These are phyloP conservation scores for Neonectria coccinea DNA, from an alignment of 2,329 filamentous ascomycete genomes.

Conservation along the genomic window DNA sequence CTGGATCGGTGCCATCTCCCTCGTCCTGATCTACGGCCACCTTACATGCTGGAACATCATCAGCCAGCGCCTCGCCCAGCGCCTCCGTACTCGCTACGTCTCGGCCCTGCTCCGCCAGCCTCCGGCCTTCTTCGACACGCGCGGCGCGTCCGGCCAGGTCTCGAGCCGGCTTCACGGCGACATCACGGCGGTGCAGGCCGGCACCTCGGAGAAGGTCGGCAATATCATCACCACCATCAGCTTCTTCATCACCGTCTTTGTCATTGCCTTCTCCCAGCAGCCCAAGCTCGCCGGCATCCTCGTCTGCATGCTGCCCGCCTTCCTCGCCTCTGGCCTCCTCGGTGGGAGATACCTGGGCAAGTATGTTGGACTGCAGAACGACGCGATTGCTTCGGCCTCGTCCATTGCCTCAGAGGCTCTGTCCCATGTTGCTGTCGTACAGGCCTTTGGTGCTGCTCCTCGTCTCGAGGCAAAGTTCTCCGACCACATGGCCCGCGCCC, in stretches of 20 bases:
- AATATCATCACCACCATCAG: slow-evolving; percentile 70
- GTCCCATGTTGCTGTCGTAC: slow-evolving; percentile 69
- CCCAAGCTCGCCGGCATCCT: slow-evolving; percentile 72
- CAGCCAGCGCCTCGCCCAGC: slow-evolving; percentile 71
- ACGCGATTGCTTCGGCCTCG: slow-evolving; percentile 61
- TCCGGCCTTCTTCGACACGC: slow-evolving; percentile 71
- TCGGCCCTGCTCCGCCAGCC: slow-evolving; percentile 69
- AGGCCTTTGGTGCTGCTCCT: slow-evolving; percentile 69
- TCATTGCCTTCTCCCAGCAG: slow-evolving; percentile 74
- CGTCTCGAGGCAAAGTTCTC: slow-evolving; percentile 61
- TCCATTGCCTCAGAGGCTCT: slow-evolving; percentile 73
- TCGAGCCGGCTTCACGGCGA: slow-evolving; percentile 73
- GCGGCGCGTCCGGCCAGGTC: slow-evolving; percentile 69
- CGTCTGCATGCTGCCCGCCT: slow-evolving; percentile 71
- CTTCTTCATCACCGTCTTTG: slow-evolving; percentile 75
- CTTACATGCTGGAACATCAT: slow-evolving; percentile 73
- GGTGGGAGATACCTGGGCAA: slow-evolving; percentile 67
- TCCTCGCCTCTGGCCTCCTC: slow-evolving; percentile 67
- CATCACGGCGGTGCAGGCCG: slow-evolving; percentile 73
- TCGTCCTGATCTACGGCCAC: slow-evolving; percentile 73
- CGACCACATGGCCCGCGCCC: slow-evolving; percentile 53
- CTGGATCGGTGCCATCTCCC: slow-evolving; percentile 69
- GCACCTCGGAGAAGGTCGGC: slow-evolving; percentile 79
- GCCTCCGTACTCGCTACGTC: slow-evolving; percentile 71
- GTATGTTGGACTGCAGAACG: slow-evolving; percentile 61